Evolutionary conservation across 2,329 filamentous ascomycete species (phyloP), one percentile per base, ranked within the genome.

Genomic region (Diaporthe sp.): DNA sequence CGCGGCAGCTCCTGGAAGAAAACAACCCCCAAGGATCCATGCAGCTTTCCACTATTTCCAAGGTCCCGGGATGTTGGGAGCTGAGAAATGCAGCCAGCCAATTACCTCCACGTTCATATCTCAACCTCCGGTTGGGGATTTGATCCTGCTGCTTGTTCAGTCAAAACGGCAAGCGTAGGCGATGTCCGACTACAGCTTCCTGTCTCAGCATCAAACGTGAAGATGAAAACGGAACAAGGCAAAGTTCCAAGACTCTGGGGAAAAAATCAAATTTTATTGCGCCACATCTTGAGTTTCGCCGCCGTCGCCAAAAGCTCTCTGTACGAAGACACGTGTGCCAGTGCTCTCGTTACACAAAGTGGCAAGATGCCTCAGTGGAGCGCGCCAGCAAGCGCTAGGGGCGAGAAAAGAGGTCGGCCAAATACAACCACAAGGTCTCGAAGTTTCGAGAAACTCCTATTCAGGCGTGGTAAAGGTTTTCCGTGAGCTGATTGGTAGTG

Each of bases 381-480:
- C 39, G 25, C 65, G 12, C 37, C 22, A 28, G 10, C 12, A 49
- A 25, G 65, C 15, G 19, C 31, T 68, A 53, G 44, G 22, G 22
- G 31, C 22, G n/a, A 34, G 34, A n/a, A 39, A 13, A n/a, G 12
- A 37, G 25, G 4, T 28, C n/a, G 1, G 31, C 34, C 17, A 34
- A 4, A 39, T 31, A 53, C 22, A 8, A 25, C 2, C 10, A 15
- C 22, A 53, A 12, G 39, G 22, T 7, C 25, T 10, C 37, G 42
- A 8, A 5, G 28, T 2, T 12, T 19, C 2, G 3, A 13, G 3
- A 12, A 34, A 34, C 31, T 19, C 2, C 0, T 15, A 0, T 34
- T 9, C 42, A 49, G 42, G 17, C 4, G 3, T 22, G 1, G 25
- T 4, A 17, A 31, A 1, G 15, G 12, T 39, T 37, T 37, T 51